phyloP scores from a whole-genome alignment of 306 rosid species.

The Gleditsia sinensis region DNA sequence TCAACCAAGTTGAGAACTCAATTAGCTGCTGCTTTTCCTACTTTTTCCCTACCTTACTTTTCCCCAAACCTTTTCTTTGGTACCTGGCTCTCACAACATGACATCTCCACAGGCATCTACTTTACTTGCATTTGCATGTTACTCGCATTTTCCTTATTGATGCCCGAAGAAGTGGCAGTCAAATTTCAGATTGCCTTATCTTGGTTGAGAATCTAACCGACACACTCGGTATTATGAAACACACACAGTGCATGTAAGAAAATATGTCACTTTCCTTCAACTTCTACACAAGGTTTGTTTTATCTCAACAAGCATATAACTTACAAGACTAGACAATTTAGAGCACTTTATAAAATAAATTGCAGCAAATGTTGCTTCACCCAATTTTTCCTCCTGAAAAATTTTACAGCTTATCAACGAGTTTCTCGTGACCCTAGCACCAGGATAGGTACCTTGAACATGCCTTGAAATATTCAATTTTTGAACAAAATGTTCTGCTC shows the following conservation, averaged over 20 bases:
- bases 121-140: neutral
- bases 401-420: neutral
- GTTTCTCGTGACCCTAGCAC: neutral
- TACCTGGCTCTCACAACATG: conserved; percentile 11
- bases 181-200: conserved; percentile 25
- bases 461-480: neutral
- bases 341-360: neutral
- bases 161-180: neutral
- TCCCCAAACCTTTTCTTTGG: neutral
- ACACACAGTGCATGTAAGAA: neutral
- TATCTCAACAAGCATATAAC: neutral
- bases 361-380: neutral
- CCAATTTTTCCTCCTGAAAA: neutral
- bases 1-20: conserved; percentile 22
- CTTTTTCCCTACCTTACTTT: conserved; percentile 33
- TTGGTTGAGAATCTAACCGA: conserved; percentile 1
- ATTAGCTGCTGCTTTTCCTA: conserved; percentile 33
- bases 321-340: neutral
- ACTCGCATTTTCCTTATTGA: neutral
- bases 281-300: neutral
- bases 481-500: conserved; percentile 2
- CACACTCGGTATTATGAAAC: neutral
- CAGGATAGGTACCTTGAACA: conserved; percentile 7
- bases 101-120: conserved; percentile 33
- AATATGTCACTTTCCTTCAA: neutral